Evolutionary conservation across 192 early-diverging fungal species (phyloP), one percentile per base, ranked within the genome.

Genomic region (Coemansia pectinata): DNA sequence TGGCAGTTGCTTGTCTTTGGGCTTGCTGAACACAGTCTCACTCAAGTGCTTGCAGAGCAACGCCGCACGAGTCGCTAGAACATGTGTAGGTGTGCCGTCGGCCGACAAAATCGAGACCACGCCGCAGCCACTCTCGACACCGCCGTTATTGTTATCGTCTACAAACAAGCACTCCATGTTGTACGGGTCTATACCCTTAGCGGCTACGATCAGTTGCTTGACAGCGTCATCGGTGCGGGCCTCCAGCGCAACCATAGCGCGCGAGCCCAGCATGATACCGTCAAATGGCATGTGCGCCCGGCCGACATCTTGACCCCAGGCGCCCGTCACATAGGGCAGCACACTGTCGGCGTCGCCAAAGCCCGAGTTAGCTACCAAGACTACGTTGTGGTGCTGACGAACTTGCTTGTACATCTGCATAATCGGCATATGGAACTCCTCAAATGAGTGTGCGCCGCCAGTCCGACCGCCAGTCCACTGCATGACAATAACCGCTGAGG

Each of bases 401-500:
- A 98, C 93, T 53, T 88, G 90, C 84, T 91, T 88, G 58, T 95
- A 97, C 5, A 89, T 91, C 72, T 93, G 90, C 4, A 96, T 65
- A 63, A 98, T 88, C 41, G 94, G 93, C 67, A 86, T 84, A 76
- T 96, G 93, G 86, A 96, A 92, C 78, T 98, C 95, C 73, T 96
- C 96, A 50, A 93, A 92, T 63, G 91, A 93, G 86, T 98, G 96
- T 74, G 92, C 91, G 10, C 96, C 96, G 67, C 95, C 95, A 48
- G 90, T 93, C 73, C 96, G 91, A 17, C 96, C 96, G 76, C 96
- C 96, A 27, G 94, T 95, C 96, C 96, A 98, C 79, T 98, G 94
- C 67, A 96, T 79, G 53, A 96, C 85, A 17, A 98, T 85, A 17
- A 91, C 86, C 80, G 93, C 88, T 21, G 87, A 85, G 6, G 92